These are phyloP conservation scores for Lodderomyces oxycetoniae DNA, from an alignment of 1,139 yeast species.

Conservation along the genomic window DNA sequence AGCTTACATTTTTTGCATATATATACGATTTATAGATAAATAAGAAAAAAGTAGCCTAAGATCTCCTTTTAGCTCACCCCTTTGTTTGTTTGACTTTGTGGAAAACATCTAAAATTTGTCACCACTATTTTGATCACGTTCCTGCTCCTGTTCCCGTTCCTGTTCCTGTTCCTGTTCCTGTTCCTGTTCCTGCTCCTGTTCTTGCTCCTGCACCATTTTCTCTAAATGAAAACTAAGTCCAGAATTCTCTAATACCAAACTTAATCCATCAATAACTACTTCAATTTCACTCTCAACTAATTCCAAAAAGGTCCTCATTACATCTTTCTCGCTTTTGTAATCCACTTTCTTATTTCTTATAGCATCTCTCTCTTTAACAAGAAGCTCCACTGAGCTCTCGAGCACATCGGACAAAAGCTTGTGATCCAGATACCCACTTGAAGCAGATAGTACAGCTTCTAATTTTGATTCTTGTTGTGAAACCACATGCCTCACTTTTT, in stretches of 20 bases:
- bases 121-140: too few relatives aligned
- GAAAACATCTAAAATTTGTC: too few relatives aligned
- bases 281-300: conserved; percentile 9
- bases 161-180: too few relatives aligned
- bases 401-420: neutral
- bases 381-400: neutral
- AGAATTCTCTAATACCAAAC: conserved; percentile 7
- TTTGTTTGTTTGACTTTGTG: too few relatives aligned
- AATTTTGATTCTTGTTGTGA: conserved; percentile 26
- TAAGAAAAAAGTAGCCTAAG: too few relatives aligned
- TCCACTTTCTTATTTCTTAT: too few relatives aligned
- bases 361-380: neutral
- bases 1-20: too few relatives aligned
- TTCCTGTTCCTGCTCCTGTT: too few relatives aligned
- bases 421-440: neutral
- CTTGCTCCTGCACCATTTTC: conserved; percentile 1
- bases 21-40: too few relatives aligned
- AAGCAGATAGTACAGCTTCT: conserved; percentile 17
- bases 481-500: conserved; percentile 30
- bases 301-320: neutral
- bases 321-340: too few relatives aligned
- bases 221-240: conserved; percentile 3
- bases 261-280: conserved; percentile 10
- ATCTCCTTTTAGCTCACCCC: too few relatives aligned
- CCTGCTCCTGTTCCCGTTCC: too few relatives aligned